phyloP scores from a whole-genome alignment of 73 alveolate species.

The Tetrahymena thermophila region DNA sequence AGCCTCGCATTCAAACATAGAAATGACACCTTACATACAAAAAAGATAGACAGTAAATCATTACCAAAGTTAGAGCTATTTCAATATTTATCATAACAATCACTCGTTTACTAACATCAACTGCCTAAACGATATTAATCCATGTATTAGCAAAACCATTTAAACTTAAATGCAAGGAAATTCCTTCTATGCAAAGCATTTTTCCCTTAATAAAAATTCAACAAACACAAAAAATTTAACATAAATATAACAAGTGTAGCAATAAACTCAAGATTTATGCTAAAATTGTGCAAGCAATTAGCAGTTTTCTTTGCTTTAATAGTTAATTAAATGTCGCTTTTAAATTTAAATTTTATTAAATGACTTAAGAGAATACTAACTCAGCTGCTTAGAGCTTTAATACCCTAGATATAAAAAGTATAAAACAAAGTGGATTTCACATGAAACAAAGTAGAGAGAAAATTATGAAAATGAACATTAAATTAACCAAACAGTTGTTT shows the following conservation, averaged over 20 bases:
- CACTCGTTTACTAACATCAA: background rate
- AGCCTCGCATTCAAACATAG: background rate
- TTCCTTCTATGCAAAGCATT: background rate
- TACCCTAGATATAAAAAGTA: background rate
- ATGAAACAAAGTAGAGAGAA: background rate
- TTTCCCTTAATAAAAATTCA: background rate
- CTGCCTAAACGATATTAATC: background rate
- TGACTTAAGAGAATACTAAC: background rate
- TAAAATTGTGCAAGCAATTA: background rate
- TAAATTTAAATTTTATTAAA: background rate
- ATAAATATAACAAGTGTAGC: background rate
- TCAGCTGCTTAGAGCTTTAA: background rate
- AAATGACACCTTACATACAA: background rate
- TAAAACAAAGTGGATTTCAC: background rate
- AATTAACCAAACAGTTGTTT: background rate
- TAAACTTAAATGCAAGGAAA: background rate
- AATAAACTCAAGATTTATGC: background rate
- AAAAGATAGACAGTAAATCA: background rate
- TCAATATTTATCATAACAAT: background rate
- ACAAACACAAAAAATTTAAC: background rate
- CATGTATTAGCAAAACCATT: background rate
- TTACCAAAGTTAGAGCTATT: background rate
- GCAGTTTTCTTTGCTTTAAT: background rate
- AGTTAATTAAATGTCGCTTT: background rate
- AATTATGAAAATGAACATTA: background rate